Evolutionary conservation across 139 green algal genomes (phyloP), one percentile per base, ranked within the genome.

Genomic region (Chlorella vulgaris): DNA sequence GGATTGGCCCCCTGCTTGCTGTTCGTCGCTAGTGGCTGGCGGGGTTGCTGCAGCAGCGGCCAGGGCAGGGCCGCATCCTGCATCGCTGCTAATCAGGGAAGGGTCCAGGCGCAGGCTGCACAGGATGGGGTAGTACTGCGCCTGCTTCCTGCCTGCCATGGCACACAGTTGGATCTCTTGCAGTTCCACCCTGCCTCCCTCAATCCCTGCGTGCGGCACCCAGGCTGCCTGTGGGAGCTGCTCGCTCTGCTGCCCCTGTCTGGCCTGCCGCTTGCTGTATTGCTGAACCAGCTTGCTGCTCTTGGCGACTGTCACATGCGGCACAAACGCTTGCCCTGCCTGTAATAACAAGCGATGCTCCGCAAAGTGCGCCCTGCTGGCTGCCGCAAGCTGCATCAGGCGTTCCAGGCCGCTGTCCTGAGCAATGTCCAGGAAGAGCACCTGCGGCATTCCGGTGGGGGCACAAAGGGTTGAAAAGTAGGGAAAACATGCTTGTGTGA

Each of bases 151-250:
- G 28, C 74, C 74, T 61, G 69, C 55, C 74, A 80, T 80, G 0
- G 74, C 74, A 18, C 74, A 80, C 39, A 80, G 74, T 58, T 80
- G 74, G 24, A 80, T 15, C 74, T 80, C 74, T 60, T 36, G n/a
- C 8, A 80, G 58, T 55, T 71, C 39, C 21, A 39, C 74, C 3
- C 55, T 42, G 28, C 74, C 58, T 53, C 74, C 55, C 4, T 10
- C 6, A 15, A 80, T 80, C 22, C 7, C 58, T 4, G 36, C 58
- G 29, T 60, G 74, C n/a, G n/a, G 58, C n/a, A 58, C 74, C 55
- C 58, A 80, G 19, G 74, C 74, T 58, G 60, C 74, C 31, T 28
- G 24, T 24, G 61, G 58, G n/a, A 80, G 66, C 38, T 36, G 76
- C 74, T 42, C 81, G 69, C 42, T 76, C 81, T 26, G 38, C 58